These are phyloP conservation scores for Talaromyces pinophilus DNA, from an alignment of 2,329 filamentous ascomycete species.

Conservation along the genomic window DNA sequence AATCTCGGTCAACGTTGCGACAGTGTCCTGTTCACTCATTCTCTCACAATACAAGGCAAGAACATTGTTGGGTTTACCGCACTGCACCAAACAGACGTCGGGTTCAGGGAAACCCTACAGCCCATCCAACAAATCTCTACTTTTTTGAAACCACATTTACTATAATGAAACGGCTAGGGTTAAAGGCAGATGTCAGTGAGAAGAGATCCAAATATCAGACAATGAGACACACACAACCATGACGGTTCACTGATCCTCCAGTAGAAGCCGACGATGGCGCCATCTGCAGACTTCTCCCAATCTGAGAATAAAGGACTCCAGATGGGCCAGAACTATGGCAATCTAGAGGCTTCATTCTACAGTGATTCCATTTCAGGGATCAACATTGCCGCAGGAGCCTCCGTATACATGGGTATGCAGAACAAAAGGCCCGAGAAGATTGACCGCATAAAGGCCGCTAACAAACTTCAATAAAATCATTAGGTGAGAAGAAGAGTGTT, in stretches of 20 bases:
- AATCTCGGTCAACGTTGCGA: background rate
- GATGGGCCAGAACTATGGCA: conserved; percentile 15
- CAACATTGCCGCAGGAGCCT: conserved; percentile 12
- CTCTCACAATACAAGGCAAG: background rate
- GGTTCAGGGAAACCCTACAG: no score
- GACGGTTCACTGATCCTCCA: no score
- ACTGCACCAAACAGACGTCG: no score
- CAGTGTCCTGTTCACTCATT: background rate
- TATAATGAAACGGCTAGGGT: background rate
- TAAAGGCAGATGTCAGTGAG: conserved; percentile 9
- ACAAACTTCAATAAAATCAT: background rate
- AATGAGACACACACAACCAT: no score
- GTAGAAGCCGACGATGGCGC: background rate
- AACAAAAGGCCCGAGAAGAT: no score
- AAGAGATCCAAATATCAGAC: background rate
- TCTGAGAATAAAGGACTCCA: conserved; percentile 15
- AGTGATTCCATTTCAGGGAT: conserved; percentile 1
- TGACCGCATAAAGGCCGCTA: background rate
- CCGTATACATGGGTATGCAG: conserved; percentile 11
- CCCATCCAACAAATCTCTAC: no score
- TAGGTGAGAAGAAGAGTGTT: conserved; percentile 5
- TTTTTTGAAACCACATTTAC: background rate
- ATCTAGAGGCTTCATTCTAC: conserved; percentile 7
- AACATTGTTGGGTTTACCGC: background rate
- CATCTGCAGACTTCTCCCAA: conserved; percentile 4